Evolutionary conservation across 257 asterid species (phyloP).

Genomic region (Solanum gracilifrons): DNA sequence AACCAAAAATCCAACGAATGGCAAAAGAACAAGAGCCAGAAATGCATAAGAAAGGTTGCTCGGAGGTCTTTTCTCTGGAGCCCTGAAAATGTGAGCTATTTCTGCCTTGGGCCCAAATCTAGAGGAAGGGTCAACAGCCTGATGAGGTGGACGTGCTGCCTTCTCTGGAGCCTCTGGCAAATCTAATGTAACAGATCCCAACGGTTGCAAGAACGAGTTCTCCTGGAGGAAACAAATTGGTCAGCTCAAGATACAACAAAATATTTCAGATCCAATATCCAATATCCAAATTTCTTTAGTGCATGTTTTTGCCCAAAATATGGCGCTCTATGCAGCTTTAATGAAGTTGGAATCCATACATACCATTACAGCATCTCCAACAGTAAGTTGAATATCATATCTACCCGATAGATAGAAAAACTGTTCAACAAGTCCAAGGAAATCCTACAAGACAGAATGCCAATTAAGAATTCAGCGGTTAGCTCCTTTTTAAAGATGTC

Average conservation of each 20-base stretch:
- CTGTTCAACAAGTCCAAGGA: slow-evolving; percentile 92
- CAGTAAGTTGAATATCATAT: slow-evolving; percentile 77
- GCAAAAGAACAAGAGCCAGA: slow-evolving; percentile 69
- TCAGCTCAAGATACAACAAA: neutral
- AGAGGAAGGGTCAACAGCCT: slow-evolving; percentile 52
- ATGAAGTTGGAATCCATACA: neutral
- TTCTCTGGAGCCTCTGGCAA: slow-evolving; percentile 91
- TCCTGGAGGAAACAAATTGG: slow-evolving; percentile 44
- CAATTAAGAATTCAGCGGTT: neutral
- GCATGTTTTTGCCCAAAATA: neutral
- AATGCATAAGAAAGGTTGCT: slow-evolving; percentile 67
- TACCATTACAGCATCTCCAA: slow-evolving; percentile 94
- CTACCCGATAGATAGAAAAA: slow-evolving; percentile 78
- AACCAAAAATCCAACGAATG: slow-evolving; percentile 72
- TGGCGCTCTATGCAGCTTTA: neutral
- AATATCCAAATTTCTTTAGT: neutral
- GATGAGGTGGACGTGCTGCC: slow-evolving; percentile 87
- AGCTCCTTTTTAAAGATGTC: neutral
- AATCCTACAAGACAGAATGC: slow-evolving; percentile 61
- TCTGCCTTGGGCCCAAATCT: slow-evolving; percentile 90
- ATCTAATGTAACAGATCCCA: slow-evolving; percentile 76
- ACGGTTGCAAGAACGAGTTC: slow-evolving; percentile 71
- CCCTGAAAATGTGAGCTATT: slow-evolving; percentile 77
- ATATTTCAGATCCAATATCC: neutral
- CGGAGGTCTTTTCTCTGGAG: slow-evolving; percentile 82